phyloP scores from a whole-genome alignment of 257 asterid genomes.

The Primulina eburnea region DNA sequence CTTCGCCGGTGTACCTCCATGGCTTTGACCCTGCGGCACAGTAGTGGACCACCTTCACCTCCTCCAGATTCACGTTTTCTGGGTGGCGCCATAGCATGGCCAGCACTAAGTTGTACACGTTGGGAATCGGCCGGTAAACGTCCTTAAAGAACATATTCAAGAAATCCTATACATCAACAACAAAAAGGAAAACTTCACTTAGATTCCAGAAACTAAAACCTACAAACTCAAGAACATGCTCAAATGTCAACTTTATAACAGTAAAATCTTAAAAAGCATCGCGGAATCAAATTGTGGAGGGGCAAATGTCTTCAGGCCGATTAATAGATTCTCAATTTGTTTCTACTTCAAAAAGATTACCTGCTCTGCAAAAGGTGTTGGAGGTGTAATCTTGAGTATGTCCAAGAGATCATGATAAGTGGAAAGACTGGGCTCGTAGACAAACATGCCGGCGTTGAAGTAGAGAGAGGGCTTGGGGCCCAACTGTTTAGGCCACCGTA shows the following conservation, averaged over 20 bases:
- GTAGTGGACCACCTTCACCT: constrained; percentile 59
- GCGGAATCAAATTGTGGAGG: too few species aligned
- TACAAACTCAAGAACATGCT: too few species aligned
- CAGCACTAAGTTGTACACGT: constrained; percentile 42
- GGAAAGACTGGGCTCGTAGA: constrained; percentile 45
- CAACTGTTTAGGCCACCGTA: constrained; percentile 38
- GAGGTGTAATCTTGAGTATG: constrained; percentile 31
- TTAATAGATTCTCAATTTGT: too few species aligned
- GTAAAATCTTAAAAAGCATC: too few species aligned
- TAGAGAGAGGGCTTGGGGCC: constrained; percentile 48
- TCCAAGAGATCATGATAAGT: constrained; percentile 44
- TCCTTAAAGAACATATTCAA: constrained; percentile 43
- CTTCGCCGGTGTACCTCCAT: constrained; percentile 54
- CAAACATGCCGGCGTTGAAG: constrained; percentile 63
- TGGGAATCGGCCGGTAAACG: constrained; percentile 45
- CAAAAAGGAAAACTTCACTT: not conserved
- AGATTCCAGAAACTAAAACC: not conserved
- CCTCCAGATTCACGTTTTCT: constrained; percentile 39
- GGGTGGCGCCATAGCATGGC: constrained; percentile 68
- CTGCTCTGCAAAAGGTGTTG: constrained; percentile 55
- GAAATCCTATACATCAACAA: constrained; percentile 33
- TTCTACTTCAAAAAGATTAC: not conserved
- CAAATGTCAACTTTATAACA: too few species aligned
- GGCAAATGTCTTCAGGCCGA: too few species aligned
- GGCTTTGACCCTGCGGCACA: constrained; percentile 62